These are phyloP conservation scores for Agapanthus africanus DNA, from an alignment of 106 monocot genomes.

Conservation along the genomic window DNA sequence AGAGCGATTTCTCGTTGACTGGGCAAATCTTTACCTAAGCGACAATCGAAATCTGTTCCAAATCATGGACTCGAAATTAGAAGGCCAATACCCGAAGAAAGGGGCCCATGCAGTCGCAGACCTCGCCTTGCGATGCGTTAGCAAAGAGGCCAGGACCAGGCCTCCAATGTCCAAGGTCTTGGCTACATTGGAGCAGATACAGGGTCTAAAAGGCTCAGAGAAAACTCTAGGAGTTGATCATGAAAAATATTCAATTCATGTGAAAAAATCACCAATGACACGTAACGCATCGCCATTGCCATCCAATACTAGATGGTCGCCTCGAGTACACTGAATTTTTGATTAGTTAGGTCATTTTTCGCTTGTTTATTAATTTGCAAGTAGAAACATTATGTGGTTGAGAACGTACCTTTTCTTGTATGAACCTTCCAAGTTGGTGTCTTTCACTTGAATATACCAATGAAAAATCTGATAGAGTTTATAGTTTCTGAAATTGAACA, in stretches of 20 bases:
- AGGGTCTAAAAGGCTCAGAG: constrained; percentile 43
- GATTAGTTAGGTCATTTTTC: too few species aligned
- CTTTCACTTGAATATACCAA: too few species aligned
- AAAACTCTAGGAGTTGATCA: background rate
- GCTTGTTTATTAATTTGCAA: too few species aligned
- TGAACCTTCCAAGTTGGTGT: too few species aligned
- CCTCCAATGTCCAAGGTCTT: constrained; percentile 69
- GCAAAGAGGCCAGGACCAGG: constrained; percentile 46
- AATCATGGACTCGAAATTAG: constrained; percentile 58
- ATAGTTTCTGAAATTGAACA: too few species aligned
- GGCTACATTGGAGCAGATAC: constrained; percentile 40
- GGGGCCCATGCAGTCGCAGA: constrained; percentile 45
- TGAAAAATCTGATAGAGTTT: too few species aligned
- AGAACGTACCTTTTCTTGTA: too few species aligned
- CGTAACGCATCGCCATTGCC: background rate
- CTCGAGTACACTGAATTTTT: too few species aligned
- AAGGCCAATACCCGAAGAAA: constrained; percentile 71
- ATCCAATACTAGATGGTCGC: too few species aligned
- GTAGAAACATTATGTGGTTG: too few species aligned
- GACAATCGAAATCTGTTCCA: constrained; percentile 57
- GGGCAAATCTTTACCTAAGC: constrained; percentile 45
- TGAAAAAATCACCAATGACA: background rate
- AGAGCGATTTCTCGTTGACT: constrained; percentile 70
- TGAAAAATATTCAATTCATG: background rate
- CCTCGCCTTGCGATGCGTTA: constrained; percentile 50